Base-by-base conservation (phyloP, 768 basidiomycete species). In the Zangia roseola region DNA sequence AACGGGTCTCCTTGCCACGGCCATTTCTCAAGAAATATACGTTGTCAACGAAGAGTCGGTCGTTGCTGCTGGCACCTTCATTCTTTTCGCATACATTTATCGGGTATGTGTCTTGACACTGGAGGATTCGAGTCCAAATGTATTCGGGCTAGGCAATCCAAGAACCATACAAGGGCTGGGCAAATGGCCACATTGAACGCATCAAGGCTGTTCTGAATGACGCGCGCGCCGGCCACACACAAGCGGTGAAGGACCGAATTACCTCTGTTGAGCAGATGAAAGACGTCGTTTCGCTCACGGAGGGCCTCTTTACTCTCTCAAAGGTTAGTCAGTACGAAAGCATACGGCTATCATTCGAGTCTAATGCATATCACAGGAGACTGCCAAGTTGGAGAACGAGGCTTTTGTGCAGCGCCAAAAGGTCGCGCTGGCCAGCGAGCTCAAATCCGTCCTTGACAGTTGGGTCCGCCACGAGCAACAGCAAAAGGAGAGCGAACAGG, bases 381-480 rank as follows among this genome's bases (percentile, higher is more conserved):
- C 94, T 54, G 94, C 94, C 42, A 74, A 83, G 61, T 77, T 97
- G 61, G 97, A 99, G 74, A 77, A 85, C 51, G 84, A 90, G 60
- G 84, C 88, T 49, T 99, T 98, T 61, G 84, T 88, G 39, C 90
- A 92, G 66, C 81, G 83, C 60, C 97, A 99, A 76, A 88, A 91
- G 71, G 83, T 86, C 50, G 84, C 82, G 36, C 74, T 98, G 63
- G 84, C 94, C 25, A 55, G 88, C 37, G 97, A 99, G 74, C 75
- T 97, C 64, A 98, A 97, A 75, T 61, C 86, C 25, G 94, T 98
- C 34, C 83, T 99, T 48, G 97, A 98, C 77, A 91, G 89, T 69
- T 97, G 94, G 94, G 95, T 94, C 49, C 89, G 97, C 67, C 94
- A 85, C 72, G 95, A 98, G 77, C 94, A 97, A 67, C 91, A 94